Evolutionary conservation across 2,329 filamentous ascomycete genomes (phyloP), one percentile per base, ranked within the genome.

Genomic region (Aureobasidium sp.): DNA sequence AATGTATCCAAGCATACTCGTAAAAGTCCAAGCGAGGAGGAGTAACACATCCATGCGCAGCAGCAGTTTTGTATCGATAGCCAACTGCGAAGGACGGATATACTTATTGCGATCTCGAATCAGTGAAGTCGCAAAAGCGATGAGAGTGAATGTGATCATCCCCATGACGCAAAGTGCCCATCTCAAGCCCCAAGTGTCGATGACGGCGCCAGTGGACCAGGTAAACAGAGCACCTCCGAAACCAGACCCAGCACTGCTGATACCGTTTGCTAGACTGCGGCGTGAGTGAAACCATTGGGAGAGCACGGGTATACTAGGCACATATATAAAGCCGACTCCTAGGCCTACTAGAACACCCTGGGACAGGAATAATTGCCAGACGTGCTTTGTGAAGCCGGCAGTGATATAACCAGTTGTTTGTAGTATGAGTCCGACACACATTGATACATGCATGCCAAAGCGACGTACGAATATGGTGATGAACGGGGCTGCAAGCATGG

Each of bases 311-410:
- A 91, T 90, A 6, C 84, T 88, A 0, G 88, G 87, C 0, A 92
- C 91, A 74, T 94, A 95, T 13, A 91, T 81, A 66, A 95, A 90
- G 0, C 93, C 93, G 85, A 95, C 91, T 4, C 92, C 93, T 27
- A 91, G 76, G n/a, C 93, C 93, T 68, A 95, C 95, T 63, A 89
- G 87, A 3, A 95, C 73, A 6, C 93, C 93, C 74, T 95, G 93
- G 8, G 85, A 87, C 0, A 95, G 84, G 66, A 94, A 90, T 0
- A 96, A 83, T 42, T 95, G 92, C 90, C 92, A 95, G 66, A 93
- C 90, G 65, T 87, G 73, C 20, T 75, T 81, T 0, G 91, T 87
- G 71, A 94, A 94, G 18, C 89, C 91, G 10, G 93, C 92, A 2
- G 87, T 88, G 51, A 94, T 86, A 67, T 95, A 85, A 27, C 88